Base-by-base conservation (phyloP, 2,329 filamentous ascomycete species). In the Fusarium sp. region DNA sequence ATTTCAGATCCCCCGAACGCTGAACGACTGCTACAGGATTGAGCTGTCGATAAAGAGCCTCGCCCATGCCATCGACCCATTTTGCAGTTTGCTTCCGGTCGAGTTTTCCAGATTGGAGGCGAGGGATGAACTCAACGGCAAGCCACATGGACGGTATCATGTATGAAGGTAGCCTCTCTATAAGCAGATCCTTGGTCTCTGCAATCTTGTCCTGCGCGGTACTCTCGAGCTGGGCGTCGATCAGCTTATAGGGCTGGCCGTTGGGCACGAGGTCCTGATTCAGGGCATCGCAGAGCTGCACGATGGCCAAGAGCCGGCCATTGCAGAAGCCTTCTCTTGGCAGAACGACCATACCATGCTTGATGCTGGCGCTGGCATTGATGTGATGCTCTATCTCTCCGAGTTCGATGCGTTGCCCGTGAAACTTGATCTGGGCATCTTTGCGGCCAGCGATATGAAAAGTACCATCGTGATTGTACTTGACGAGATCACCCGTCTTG, bases 331-430 rank as follows among this genome's bases (percentile, higher is more conserved):
- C 74, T 12, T 70, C 59, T 6, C 46, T 69, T 3, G 74, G 58
- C 0, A 74, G 8, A 3, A 75, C 59, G 0, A 76, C 70, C 58
- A 76, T 75, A 1, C 68, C 72, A 20, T 76, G 74, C n/a, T 76
- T 75, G 42, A 76, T 76, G 1, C 53, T 57, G 17, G 35, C 25
- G 15, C 72, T 65, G 41, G 38, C 31, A n/a, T 76, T 75, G 20
- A 77, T 59, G 3, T 78, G 76, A 27, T 77, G 65, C 68, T 81
- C 79, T 11, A 81, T 74, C 41, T 81, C 80, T 2, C 74, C 79
- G 0, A 79, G 70, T 45, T 81, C 80, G 10, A 81, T 71, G 17
- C 80, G 75, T 25, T 81, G 79, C 11, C 80, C 79, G n/a, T 75
- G 75, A 8, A 81, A 72, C 68, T 81, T 81, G 65, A 81, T 73